Evolutionary conservation across 179 eudicot genomes (phyloP), one percentile per base, ranked within the genome.

Genomic region (Sideroxylon spinosum): DNA sequence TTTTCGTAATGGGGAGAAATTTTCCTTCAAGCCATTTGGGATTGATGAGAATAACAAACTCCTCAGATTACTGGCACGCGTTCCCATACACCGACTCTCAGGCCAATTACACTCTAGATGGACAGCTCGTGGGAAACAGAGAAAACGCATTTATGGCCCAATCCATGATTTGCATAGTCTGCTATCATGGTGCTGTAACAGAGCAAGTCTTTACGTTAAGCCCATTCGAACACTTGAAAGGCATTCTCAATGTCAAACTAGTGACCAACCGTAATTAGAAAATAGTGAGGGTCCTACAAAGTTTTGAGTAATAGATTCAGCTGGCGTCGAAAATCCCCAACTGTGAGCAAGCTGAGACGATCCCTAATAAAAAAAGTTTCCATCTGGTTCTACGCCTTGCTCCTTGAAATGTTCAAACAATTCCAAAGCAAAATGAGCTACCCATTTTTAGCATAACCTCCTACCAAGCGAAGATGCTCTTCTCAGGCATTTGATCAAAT

Each of bases 301-400:
- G 82, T 83, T 81, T 78, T 74, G 3, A 71, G 81, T 86, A 57
- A 89, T 50, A 63, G 87, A 90, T 46, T 87, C 87, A 73, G 90
- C 97, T 20, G 44, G 92, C 91, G 76, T 82, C 82, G 55, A 86
- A 53, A 50, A 89, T 82, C 74, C 93, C 90, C 62, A 90, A 84
- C n/a, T 81, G 84, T 9, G 84, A 81, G 75, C 84, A 81, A 81
- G 86, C 86, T 17, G 90, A 90, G 16, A 88, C 89, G 37, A 84
- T 74, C 14, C 73, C 78, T n/a, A 84, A 26, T 48, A 81, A 67
- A 71, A 67, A 71, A 81, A 76, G 19, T 82, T 81, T 84, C 80
- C 89, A 86, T 90, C 91, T 69, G 88, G 86, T 55, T 68, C 50
- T 68, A 81, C 75, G 25, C 76, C 75, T 65, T 83, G 72, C 74